A percentile compares a stretch with the other conserved stretches of the same genome.
Evolutionary conservation across 495 filamentous ascomycete species (phyloP).

Genomic region (Margaritispora aquatica): DNA sequence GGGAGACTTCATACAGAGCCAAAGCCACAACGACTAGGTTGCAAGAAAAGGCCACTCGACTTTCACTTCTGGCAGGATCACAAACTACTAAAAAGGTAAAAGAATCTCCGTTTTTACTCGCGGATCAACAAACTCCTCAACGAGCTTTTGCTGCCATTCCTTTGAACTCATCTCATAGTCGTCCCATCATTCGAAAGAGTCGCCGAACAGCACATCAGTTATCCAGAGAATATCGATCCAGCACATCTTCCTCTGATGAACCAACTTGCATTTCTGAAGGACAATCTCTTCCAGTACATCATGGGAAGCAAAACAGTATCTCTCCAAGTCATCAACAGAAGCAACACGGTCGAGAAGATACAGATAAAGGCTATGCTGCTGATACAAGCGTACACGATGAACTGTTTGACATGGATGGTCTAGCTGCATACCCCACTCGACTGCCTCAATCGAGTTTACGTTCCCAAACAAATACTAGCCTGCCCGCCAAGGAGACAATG

Average conservation of each 20-base stretch:
- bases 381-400: constrained; percentile 17
- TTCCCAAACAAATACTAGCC: not conserved
- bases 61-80: constrained; percentile 12
- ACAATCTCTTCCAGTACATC: too few species aligned
- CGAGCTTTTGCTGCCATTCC: not conserved
- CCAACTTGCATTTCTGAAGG: not conserved
- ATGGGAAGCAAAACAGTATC: too few species aligned
- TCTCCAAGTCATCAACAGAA: constrained; percentile 18
- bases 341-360: constrained; percentile 16
- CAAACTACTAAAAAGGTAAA: constrained; percentile 17
- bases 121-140: constrained; percentile 1
- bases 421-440: not conserved
- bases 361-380: constrained; percentile 18
- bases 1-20: too few species aligned
- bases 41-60: constrained; percentile 12
- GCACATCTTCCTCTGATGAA: not conserved
- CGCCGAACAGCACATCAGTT: not conserved
- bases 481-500: not conserved
- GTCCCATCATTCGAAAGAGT: not conserved
- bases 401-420: not conserved
- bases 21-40: too few species aligned
- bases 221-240: not conserved
- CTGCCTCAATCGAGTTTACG: not conserved
- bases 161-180: not conserved
- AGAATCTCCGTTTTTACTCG: constrained; percentile 19